A percentile compares a stretch with the other conserved stretches of the same genome.
Evolutionary conservation across 139 green algal genomes (phyloP).

Genomic region (Pleodorina starrii): DNA sequence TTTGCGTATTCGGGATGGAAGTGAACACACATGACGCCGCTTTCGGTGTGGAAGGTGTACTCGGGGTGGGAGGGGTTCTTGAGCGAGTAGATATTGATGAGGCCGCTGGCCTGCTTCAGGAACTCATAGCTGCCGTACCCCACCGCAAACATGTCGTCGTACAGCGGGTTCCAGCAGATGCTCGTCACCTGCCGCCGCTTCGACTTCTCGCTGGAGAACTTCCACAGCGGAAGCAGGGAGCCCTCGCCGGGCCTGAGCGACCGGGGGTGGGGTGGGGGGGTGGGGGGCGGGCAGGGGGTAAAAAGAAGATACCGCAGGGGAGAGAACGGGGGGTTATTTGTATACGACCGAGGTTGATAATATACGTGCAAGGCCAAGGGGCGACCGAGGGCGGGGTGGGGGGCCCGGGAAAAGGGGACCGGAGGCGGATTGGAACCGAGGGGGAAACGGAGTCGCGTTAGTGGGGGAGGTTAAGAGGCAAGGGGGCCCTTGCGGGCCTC

Average conservation of each 20-base stretch:
- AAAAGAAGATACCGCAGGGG: too few relatives aligned
- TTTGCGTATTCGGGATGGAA: conserved; percentile 89
- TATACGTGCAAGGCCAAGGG: too few relatives aligned
- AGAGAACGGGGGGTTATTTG: too few relatives aligned
- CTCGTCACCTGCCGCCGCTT: conserved; percentile 79
- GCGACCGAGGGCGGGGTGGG: too few relatives aligned
- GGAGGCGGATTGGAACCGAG: too few relatives aligned
- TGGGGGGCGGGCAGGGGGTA: too few relatives aligned
- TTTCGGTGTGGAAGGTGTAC: conserved; percentile 79
- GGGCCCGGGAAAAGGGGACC: too few relatives aligned
- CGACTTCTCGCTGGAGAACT: conserved; percentile 74
- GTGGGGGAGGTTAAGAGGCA: too few relatives aligned
- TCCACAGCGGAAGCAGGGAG: conserved; percentile 95
- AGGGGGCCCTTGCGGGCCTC: too few relatives aligned
- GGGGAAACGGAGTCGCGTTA: too few relatives aligned
- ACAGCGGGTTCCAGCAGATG: conserved; percentile 85
- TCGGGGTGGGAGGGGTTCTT: conserved; percentile 92
- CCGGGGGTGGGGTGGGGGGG: neutral
- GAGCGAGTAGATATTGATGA: conserved; percentile 89
- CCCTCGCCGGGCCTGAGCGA: conserved; percentile 75
- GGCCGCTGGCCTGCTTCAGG: conserved; percentile 76
- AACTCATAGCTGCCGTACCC: conserved; percentile 95
- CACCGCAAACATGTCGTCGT: conserved; percentile 90
- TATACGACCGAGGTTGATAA: too few relatives aligned
- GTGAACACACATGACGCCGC: conserved; percentile 90